Evolutionary conservation across 805 yeast genomes (phyloP).

Genomic region (Ogataea salicorniae): DNA sequence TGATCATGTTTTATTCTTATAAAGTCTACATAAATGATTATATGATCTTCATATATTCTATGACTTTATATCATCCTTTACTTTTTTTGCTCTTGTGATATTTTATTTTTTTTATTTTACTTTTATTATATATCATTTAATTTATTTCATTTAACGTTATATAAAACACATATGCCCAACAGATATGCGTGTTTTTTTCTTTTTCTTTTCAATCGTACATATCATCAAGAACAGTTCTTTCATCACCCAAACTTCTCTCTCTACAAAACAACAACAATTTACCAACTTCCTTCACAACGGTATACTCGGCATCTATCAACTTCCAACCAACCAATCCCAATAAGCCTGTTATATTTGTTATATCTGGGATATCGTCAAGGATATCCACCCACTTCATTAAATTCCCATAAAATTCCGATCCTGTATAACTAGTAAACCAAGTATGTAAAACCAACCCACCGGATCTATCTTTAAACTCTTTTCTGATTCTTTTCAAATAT

Average conservation of each 20-base stretch:
- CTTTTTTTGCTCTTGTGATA: not conserved
- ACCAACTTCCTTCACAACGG: slow-evolving; percentile 52
- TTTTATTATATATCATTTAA: not conserved
- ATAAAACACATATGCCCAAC: not conserved
- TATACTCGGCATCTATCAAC: slow-evolving; percentile 44
- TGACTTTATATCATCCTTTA: not conserved
- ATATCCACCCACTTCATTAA: slow-evolving; percentile 38
- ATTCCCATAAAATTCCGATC: slow-evolving; percentile 36
- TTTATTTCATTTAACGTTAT: no score
- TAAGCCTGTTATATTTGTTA: slow-evolving; percentile 52
- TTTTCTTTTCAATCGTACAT: slow-evolving; percentile 37
- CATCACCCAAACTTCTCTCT: slow-evolving; percentile 47
- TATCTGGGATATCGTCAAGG: slow-evolving; percentile 35
- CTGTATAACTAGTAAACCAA: slow-evolving; percentile 29
- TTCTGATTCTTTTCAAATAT: slow-evolving; percentile 45
- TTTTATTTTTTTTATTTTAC: not conserved
- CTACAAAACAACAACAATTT: slow-evolving; percentile 49
- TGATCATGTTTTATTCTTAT: no score
- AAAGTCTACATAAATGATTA: no score
- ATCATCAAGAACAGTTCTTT: slow-evolving; percentile 41
- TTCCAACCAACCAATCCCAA: slow-evolving; percentile 40
- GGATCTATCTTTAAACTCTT: slow-evolving; percentile 32
- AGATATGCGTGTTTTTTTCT: not conserved
- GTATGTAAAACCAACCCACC: slow-evolving; percentile 31
- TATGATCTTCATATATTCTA: no score